These are phyloP conservation scores for Candida ficus DNA, from an alignment of 805 yeast genomes.

Conservation along the genomic window DNA sequence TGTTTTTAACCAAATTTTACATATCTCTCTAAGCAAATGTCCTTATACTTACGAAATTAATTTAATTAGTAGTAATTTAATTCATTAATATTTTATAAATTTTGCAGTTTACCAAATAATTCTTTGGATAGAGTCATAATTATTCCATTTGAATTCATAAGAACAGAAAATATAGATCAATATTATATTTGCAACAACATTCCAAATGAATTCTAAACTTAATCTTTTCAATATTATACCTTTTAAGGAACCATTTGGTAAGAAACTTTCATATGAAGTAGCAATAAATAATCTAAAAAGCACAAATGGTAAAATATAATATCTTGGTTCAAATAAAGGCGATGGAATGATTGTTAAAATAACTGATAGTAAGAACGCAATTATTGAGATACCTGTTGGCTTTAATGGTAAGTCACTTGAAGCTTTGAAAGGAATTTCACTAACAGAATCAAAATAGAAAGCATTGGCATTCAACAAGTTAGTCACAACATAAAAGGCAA, in stretches of 20 bases:
- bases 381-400: constrained; percentile 40
- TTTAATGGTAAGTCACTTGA: constrained; percentile 33
- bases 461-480: constrained; percentile 32
- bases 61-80: too few relatives aligned
- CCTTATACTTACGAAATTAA: too few relatives aligned
- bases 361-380: constrained; percentile 48
- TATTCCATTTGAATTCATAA: constrained; percentile 63
- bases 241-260: constrained; percentile 14
- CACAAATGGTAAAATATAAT: constrained; percentile 76
- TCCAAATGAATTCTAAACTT: constrained; percentile 58
- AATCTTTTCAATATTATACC: constrained; percentile 32
- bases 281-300: constrained; percentile 62
- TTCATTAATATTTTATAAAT: too few relatives aligned
- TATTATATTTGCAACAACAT: constrained; percentile 45
- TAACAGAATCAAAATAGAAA: constrained; percentile 29
- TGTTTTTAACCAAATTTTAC: neutral
- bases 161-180: constrained; percentile 52
- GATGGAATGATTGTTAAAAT: constrained; percentile 72
- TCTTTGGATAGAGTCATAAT: constrained; percentile 59
- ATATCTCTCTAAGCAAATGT: too few relatives aligned
- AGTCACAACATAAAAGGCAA: constrained; percentile 34
- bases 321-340: constrained; percentile 91
- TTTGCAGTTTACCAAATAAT: constrained; percentile 95
- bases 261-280: constrained; percentile 32
- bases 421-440: constrained; percentile 33